Evolutionary conservation across 2,329 filamentous ascomycete genomes (phyloP).

Genomic region (Lasiodiplodia sp.): DNA sequence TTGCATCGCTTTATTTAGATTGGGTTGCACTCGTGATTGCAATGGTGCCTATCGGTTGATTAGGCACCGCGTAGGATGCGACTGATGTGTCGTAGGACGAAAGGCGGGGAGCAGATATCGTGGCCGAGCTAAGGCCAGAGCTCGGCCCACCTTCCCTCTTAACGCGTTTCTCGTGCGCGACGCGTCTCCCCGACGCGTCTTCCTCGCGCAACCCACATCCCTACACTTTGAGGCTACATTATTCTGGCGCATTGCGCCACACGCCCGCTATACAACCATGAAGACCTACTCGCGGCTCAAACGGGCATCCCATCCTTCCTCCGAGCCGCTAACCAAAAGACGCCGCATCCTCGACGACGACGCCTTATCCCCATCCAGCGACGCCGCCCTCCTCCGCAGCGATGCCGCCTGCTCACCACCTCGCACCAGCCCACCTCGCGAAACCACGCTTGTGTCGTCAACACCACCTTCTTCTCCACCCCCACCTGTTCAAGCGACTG

Average conservation of each 20-base stretch:
- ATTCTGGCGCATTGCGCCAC: not conserved
- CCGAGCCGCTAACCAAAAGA: slow-evolving; percentile 46
- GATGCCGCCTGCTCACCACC: slow-evolving; percentile 30
- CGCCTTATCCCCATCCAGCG: not conserved
- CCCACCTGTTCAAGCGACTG: slow-evolving; percentile 50
- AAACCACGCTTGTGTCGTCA: not conserved
- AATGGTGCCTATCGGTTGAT: not conserved
- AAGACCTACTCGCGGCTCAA: slow-evolving; percentile 47
- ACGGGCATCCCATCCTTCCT: slow-evolving; percentile 40
- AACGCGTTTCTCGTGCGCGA: slow-evolving; percentile 35
- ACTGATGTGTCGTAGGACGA: not conserved
- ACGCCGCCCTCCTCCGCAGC: not conserved
- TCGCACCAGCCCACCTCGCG: slow-evolving; percentile 38
- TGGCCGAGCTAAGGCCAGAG: not conserved
- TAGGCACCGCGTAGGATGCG: not conserved
- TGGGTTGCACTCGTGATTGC: not conserved
- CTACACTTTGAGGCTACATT: slow-evolving; percentile 12
- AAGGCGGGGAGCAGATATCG: not conserved
- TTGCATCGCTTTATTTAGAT: not conserved
- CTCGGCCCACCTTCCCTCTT: slow-evolving; percentile 15
- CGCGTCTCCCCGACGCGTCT: slow-evolving; percentile 32
- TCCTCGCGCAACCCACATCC: slow-evolving; percentile 28
- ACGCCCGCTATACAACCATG: slow-evolving; percentile 29
- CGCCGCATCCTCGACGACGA: slow-evolving; percentile 39
- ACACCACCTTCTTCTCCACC: slow-evolving; percentile 49